Evolutionary conservation across 2,329 filamentous ascomycete genomes (phyloP), one percentile per base, ranked within the genome.

Genomic region (Dactylonectria estremocensis): DNA sequence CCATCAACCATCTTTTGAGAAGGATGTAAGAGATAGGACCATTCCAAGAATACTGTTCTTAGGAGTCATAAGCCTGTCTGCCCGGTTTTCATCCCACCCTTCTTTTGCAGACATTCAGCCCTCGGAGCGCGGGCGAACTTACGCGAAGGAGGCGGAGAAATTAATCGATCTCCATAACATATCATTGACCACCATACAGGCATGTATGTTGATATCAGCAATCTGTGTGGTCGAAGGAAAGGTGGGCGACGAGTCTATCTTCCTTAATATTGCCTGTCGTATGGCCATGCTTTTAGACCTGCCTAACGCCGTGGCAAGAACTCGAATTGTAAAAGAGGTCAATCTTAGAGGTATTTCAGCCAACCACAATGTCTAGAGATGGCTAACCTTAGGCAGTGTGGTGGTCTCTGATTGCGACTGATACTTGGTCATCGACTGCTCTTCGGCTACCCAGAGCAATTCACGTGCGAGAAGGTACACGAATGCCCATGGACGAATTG

Each of bases 131-230:
- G 62, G 55, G 3, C 54, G 46, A 3, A 46, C 54, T 22, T 64
- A 64, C 31, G 45, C 61, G 11, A 52, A 56, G 16, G 61, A 64
- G 22, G 54, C 54, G 1, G 61, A 64, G 46, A 64, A 46, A 14
- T 48, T 60, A 14, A 54, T 64, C 11, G 46, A 64, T 35, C 22
- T 64, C 16, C 61, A 59, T 14, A 55, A 64, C 4, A 64, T 22
- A 5, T 64, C 61, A 8, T 35, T 64, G 28, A 59, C n/a, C 24
- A 64, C 79, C 1, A 73, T 83, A 10, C 83, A 84, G 68, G 80
- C 80, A 5, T 81, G 80, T 48, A 77, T 84, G 5, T 69, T 84
- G 6, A 69, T 84, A 0, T 82, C 80, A 2, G 71, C 74, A 0
- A 64, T 72, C 37, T 79, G 78, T 3, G 76, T 79, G 48, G 78